A percentile compares a stretch with the other conserved stretches of the same genome.
These are phyloP conservation scores for Sclerotiophoma versabilis DNA, from an alignment of 2,329 filamentous ascomycete species.

Conservation along the genomic window DNA sequence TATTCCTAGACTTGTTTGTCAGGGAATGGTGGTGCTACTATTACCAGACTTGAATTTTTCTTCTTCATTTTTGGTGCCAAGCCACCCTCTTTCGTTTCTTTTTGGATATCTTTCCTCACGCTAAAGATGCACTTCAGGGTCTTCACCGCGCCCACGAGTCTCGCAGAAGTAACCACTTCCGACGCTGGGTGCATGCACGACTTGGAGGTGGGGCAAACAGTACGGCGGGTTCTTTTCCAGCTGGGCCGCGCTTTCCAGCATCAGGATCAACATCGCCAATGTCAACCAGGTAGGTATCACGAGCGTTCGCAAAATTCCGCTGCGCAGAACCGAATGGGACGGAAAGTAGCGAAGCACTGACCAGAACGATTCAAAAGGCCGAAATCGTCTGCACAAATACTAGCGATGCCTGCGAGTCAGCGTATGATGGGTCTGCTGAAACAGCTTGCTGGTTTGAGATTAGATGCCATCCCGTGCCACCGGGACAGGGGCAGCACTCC, in stretches of 20 bases:
- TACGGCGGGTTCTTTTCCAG: not conserved
- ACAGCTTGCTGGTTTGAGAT: slow-evolving; percentile 21
- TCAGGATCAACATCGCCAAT: not conserved
- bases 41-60: too few relatives aligned
- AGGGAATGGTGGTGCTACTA: too few relatives aligned
- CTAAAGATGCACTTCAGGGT: not conserved
- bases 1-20: too few relatives aligned
- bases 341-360: not conserved
- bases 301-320: not conserved
- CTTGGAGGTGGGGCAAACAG: not conserved
- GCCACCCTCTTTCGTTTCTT: not conserved
- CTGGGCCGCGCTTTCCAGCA: not conserved
- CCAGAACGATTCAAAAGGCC: not conserved
- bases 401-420: slow-evolving; percentile 16
- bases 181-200: not conserved
- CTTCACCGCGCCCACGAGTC: not conserved
- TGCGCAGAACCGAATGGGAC: not conserved
- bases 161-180: not conserved
- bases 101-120: not conserved
- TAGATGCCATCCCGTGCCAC: slow-evolving; percentile 17
- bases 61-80: not conserved
- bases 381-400: not conserved
- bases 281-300: not conserved
- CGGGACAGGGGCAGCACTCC: slow-evolving; percentile 26
- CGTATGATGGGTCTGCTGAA: slow-evolving; percentile 15